Evolutionary conservation across 768 basidiomycete genomes (phyloP).

Genomic region (Daedalea quercina): DNA sequence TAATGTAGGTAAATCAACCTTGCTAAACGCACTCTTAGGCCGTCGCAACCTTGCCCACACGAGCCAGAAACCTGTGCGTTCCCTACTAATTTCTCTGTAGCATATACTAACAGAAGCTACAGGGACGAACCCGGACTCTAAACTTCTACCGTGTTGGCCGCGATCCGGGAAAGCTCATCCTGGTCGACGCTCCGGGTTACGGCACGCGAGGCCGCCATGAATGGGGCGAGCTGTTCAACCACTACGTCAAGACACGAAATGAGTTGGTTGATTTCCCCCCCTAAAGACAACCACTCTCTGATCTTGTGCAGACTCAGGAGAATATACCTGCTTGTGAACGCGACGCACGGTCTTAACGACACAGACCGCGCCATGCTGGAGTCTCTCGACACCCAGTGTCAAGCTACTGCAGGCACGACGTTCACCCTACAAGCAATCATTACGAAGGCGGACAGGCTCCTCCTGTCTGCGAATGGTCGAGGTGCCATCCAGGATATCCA

Average conservation of each 20-base stretch:
- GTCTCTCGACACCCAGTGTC: conserved; percentile 35
- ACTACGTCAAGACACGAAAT: conserved; percentile 53
- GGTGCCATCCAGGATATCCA: conserved; percentile 35
- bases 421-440: conserved; percentile 68
- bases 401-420: conserved; percentile 29
- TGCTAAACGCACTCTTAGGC: conserved; percentile 64
- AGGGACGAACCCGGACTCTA: conserved; percentile 69
- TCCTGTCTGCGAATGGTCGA: conserved; percentile 23
- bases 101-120: background rate
- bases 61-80: conserved; percentile 65
- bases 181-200: conserved; percentile 82
- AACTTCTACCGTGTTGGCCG: conserved; percentile 70
- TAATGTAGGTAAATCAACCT: conserved; percentile 70
- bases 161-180: conserved; percentile 42
- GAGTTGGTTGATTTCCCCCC: conserved; percentile 37
- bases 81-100: background rate
- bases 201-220: conserved; percentile 66
- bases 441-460: conserved; percentile 60
- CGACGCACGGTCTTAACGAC: conserved; percentile 51
- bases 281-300: background rate
- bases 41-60: conserved; percentile 50
- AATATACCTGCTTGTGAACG: conserved; percentile 66
- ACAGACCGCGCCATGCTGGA: conserved; percentile 58
- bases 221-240: conserved; percentile 67
- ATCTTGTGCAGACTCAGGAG: conserved; percentile 47